Conservation (phyloP, 2,329 filamentous ascomycete species). For the Colletotrichum kahawae region DNA sequence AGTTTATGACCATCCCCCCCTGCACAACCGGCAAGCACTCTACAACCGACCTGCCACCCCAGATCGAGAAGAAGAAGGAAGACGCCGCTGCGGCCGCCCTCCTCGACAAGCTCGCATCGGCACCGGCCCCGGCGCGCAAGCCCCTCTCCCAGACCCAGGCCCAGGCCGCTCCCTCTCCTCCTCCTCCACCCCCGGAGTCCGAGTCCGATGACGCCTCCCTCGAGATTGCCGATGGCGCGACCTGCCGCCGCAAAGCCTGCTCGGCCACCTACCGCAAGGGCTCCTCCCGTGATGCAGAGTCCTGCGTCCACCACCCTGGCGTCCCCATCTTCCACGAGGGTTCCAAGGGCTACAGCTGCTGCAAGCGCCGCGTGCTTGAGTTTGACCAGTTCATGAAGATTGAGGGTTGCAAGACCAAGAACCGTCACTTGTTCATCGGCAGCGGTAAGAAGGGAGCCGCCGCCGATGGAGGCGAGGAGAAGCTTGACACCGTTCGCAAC, state of each 20-base stretch:
- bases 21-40: conserved; percentile 95
- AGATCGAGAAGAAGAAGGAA: conserved; percentile 62
- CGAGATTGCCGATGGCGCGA: conserved; percentile 74
- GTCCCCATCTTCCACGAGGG: conserved; percentile 96
- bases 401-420: conserved; percentile 84
- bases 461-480: conserved; percentile 66
- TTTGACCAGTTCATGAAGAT: conserved; percentile 99
- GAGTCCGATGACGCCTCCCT: conserved; percentile 85
- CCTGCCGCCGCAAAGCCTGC: conserved; percentile 81
- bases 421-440: conserved; percentile 83
- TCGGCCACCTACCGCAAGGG: conserved; percentile 68
- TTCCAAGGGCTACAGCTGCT: conserved; percentile 97
- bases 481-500: conserved; percentile 77
- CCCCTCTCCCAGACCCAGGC: conserved; percentile 35
- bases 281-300: conserved; percentile 68
- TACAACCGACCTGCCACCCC: conserved; percentile 74
- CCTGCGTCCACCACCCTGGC: conserved; percentile 88
- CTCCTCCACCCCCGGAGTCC: conserved; percentile 73
- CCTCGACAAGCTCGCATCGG: conserved; percentile 44
- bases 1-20: conserved; percentile 91
- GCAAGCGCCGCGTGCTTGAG: conserved; percentile 91
- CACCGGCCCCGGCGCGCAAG: conserved; percentile 46
- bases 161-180: conserved; percentile 54
- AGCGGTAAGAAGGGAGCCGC: conserved; percentile 69
- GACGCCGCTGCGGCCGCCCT: conserved; percentile 29